phyloP scores from a whole-genome alignment of 2,329 filamentous ascomycete genomes.

The Colletotrichum echinochloae region DNA sequence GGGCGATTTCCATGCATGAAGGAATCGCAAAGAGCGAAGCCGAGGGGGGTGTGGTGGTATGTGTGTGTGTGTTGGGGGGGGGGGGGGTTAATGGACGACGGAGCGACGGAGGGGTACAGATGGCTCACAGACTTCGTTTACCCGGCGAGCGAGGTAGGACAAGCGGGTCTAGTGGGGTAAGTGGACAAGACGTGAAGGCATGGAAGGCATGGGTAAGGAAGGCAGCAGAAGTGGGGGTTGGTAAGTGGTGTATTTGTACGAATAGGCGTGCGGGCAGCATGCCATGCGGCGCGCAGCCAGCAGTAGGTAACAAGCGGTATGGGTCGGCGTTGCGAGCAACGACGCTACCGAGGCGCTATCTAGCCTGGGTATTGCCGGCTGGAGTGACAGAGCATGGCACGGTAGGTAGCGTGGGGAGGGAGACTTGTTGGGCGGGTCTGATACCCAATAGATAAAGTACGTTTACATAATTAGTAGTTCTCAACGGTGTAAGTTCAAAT shows the following conservation, averaged over 20 bases:
- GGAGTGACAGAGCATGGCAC: neutral
- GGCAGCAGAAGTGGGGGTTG: too few relatives aligned
- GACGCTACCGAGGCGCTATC: neutral
- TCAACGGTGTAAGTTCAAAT: too few relatives aligned
- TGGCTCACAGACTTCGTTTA: constrained; percentile 16
- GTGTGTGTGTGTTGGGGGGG: neutral
- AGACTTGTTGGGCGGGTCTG: too few relatives aligned
- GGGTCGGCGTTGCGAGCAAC: neutral
- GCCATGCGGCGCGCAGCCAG: neutral
- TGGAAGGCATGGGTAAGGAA: neutral
- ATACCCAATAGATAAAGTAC: too few relatives aligned
- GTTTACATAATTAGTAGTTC: too few relatives aligned
- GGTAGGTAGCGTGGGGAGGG: too few relatives aligned
- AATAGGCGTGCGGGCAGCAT: neutral
- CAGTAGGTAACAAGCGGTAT: constrained; percentile 8
- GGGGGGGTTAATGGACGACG: neutral
- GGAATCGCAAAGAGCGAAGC: neutral
- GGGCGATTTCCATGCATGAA: constrained; percentile 14
- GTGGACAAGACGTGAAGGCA: neutral
- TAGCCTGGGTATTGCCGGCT: neutral
- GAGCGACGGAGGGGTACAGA: neutral
- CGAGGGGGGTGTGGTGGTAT: too few relatives aligned
- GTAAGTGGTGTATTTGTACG: neutral
- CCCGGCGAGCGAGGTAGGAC: constrained; percentile 7
- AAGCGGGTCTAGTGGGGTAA: neutral